Conservation (phyloP, 345 rosid species). For the Populus simonii region DNA sequence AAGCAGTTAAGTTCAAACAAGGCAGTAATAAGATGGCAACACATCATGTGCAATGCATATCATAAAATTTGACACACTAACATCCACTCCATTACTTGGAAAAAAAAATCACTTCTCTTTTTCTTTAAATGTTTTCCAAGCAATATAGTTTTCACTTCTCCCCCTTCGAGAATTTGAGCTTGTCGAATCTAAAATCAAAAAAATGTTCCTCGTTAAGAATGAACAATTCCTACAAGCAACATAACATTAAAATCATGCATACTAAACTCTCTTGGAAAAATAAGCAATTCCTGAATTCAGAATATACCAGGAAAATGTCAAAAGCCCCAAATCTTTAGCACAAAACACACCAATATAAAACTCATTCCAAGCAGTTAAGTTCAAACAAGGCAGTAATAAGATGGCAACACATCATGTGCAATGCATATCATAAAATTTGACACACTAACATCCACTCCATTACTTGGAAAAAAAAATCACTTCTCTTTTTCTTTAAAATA, state of each 20-base stretch:
- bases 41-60: neutral
- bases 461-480: neutral
- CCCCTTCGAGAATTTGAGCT: conserved; percentile 66
- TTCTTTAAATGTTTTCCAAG: conserved; percentile 48
- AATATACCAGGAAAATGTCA: neutral
- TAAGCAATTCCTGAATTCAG: neutral
- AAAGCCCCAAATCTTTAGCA: neutral
- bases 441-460: neutral
- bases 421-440: neutral
- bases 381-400: neutral
- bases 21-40: neutral
- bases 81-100: neutral
- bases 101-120: neutral
- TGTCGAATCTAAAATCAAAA: conserved; percentile 58
- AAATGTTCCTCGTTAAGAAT: neutral
- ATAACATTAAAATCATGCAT: neutral
- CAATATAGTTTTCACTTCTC: conserved; percentile 50
- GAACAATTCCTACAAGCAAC: neutral
- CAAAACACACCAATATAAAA: neutral
- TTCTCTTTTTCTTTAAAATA: neutral
- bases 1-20: neutral
- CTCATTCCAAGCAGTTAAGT: neutral
- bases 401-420: neutral
- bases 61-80: neutral
- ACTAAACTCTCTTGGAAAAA: neutral